These are phyloP conservation scores for Mallotus japonicus DNA, from an alignment of 441 rosid genomes.

Conservation along the genomic window DNA sequence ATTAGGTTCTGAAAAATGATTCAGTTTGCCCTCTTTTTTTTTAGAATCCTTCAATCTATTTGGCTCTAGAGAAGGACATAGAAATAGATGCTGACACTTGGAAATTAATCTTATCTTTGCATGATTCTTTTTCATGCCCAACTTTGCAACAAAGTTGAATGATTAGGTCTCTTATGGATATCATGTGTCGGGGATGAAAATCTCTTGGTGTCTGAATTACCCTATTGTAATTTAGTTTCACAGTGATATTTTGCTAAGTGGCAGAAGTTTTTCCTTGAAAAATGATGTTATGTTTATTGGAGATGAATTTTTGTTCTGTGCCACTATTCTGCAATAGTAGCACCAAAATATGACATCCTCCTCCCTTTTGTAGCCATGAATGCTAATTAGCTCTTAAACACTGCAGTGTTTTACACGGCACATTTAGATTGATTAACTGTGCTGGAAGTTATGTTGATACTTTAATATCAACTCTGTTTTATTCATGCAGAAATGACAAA, in stretches of 20 bases:
- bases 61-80: not conserved
- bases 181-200: not conserved
- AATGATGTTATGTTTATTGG: not conserved
- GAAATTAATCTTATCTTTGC: not conserved
- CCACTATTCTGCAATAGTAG: not conserved
- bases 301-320: not conserved
- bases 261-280: not conserved
- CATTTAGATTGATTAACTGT: not conserved
- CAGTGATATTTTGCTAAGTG: not conserved
- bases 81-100: not conserved
- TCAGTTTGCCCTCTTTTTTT: not conserved
- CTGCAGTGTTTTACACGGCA: too few relatives aligned
- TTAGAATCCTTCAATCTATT: not conserved
- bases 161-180: not conserved
- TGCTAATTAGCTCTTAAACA: too few relatives aligned
- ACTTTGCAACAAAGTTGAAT: not conserved
- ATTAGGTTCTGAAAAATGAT: not conserved
- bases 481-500: slow-evolving; percentile 65
- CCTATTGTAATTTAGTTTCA: not conserved
- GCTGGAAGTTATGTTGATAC: slow-evolving; percentile 13
- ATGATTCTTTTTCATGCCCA: not conserved
- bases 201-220: not conserved
- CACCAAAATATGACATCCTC: not conserved
- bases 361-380: too few relatives aligned
- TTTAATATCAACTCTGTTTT: slow-evolving; percentile 23